These are phyloP conservation scores for Chaetomidium leptoderma DNA, from an alignment of 495 filamentous ascomycete species.

Conservation along the genomic window DNA sequence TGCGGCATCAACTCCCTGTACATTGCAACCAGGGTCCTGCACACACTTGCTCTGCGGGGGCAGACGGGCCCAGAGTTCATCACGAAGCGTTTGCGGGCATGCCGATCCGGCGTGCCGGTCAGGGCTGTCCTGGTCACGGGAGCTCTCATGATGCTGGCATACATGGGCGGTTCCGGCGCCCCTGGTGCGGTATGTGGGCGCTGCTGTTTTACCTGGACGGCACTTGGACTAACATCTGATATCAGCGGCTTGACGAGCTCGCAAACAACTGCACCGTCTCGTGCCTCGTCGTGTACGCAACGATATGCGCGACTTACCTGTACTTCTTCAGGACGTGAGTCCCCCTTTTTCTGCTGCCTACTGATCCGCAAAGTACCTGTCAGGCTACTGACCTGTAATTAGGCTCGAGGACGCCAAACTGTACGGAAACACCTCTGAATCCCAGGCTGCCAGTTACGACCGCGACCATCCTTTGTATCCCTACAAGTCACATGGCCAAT, in stretches of 20 bases:
- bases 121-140: constrained; percentile 47
- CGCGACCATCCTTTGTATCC: constrained; percentile 43
- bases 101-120: constrained; percentile 47
- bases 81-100: constrained; percentile 30
- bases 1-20: constrained; percentile 47
- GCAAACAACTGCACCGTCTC: constrained; percentile 48
- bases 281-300: constrained; percentile 40
- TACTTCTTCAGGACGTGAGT: constrained; percentile 40
- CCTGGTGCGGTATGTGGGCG: constrained; percentile 33
- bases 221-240: not conserved
- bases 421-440: constrained; percentile 33
- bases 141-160: constrained; percentile 43
- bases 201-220: not conserved
- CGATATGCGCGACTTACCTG: constrained; percentile 45
- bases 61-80: constrained; percentile 40
- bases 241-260: constrained; percentile 35
- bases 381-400: not conserved
- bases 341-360: not conserved
- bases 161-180: constrained; percentile 40
- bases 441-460: constrained; percentile 39
- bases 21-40: constrained; percentile 43
- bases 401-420: constrained; percentile 33
- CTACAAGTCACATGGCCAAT: constrained; percentile 48
- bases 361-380: no score
- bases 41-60: constrained; percentile 43